Evolutionary conservation across 2,329 filamentous ascomycete species (phyloP).

Genomic region (Penicillium sp.): DNA sequence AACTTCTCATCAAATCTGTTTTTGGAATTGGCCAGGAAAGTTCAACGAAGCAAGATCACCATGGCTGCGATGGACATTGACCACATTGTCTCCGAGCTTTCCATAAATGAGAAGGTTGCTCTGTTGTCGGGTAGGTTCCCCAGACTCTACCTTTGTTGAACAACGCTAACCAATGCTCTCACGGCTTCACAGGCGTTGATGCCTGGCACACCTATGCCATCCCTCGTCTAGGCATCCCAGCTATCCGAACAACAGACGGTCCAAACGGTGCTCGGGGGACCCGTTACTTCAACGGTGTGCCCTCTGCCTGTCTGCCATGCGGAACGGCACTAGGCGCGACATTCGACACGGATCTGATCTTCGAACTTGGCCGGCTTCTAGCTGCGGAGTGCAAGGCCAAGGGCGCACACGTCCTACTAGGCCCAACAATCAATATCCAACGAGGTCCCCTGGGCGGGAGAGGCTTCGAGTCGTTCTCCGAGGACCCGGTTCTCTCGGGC

Average conservation of each 20-base stretch:
- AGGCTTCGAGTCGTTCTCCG: neutral
- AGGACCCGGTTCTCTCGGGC: neutral
- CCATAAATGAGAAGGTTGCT: neutral
- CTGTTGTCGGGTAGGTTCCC: neutral
- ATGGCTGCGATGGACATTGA: neutral
- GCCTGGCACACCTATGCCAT: neutral
- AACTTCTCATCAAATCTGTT: neutral
- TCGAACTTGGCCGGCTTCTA: neutral
- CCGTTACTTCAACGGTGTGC: neutral
- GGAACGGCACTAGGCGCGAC: neutral
- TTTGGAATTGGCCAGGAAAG: neutral
- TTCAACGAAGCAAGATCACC: neutral
- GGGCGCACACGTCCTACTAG: neutral
- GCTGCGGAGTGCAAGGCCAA: neutral
- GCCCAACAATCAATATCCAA: neutral
- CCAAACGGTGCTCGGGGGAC: neutral
- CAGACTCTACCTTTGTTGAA: too few relatives aligned
- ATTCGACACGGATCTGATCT: neutral
- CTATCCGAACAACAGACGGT: neutral
- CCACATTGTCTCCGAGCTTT: neutral
- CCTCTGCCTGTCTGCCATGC: neutral
- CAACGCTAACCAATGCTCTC: neutral
- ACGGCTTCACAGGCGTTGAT: neutral
- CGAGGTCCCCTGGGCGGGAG: neutral
- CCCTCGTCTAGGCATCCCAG: neutral